phyloP scores from a whole-genome alignment of 2,329 filamentous ascomycete genomes.

The Diaporthe helianthi region DNA sequence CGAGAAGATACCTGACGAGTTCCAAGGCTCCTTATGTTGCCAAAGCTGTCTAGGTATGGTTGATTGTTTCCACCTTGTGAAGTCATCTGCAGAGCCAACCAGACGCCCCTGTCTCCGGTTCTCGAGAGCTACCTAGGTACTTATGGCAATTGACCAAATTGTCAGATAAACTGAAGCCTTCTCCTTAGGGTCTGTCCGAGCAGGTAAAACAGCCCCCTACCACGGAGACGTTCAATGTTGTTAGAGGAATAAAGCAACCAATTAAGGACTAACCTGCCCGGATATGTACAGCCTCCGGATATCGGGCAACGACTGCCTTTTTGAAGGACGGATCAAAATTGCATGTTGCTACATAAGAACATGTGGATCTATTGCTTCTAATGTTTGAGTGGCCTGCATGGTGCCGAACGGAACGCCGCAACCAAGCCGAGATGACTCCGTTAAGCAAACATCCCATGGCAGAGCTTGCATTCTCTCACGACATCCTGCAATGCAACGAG shows the following conservation, averaged over 20 bases:
- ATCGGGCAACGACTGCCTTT: neutral
- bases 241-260: neutral
- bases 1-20: neutral
- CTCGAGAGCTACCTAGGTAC: neutral
- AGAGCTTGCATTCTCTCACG: neutral
- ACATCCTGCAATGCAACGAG: neutral
- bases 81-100: neutral
- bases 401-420: neutral
- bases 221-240: too few species aligned
- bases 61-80: neutral
- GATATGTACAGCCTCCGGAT: neutral
- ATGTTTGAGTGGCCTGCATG: neutral
- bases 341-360: neutral
- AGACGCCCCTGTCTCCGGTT: too few species aligned
- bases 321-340: neutral
- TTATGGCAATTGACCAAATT: neutral
- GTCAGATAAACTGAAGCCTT: neutral
- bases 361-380: neutral
- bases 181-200: neutral
- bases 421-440: neutral
- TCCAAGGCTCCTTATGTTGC: neutral
- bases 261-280: neutral
- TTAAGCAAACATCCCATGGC: neutral
- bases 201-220: neutral
- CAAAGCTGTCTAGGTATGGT: too few species aligned